Evolutionary conservation across 352 stramenopile species (phyloP).

Genomic region (Bremia lactucae): DNA sequence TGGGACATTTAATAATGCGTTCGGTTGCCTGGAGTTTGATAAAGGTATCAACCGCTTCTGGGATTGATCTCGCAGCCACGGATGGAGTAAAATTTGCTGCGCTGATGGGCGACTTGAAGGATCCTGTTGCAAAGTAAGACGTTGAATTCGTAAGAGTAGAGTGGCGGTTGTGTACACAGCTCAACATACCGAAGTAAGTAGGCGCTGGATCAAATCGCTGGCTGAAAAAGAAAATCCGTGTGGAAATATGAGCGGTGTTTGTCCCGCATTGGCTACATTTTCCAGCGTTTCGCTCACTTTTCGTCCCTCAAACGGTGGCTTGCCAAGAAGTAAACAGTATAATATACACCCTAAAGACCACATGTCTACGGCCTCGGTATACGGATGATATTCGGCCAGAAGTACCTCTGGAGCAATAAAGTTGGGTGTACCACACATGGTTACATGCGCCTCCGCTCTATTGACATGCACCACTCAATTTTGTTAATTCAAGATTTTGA

Average conservation of each 20-base stretch:
- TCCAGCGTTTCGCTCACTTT: constrained; percentile 65
- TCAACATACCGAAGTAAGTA: constrained; percentile 34
- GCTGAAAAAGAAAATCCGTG: constrained; percentile 42
- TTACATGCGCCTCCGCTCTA: constrained; percentile 42
- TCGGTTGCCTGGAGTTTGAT: constrained; percentile 9
- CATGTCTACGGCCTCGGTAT: constrained; percentile 58
- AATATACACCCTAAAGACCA: constrained; percentile 80
- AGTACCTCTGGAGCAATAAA: constrained; percentile 76
- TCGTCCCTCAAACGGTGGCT: constrained; percentile 58
- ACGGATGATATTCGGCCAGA: constrained; percentile 23
- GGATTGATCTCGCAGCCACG: constrained; percentile 32
- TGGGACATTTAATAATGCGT: constrained; percentile 1
- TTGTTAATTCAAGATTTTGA: too few species aligned
- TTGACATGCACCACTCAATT: too few species aligned
- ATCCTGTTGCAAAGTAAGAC: constrained; percentile 21
- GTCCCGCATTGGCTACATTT: constrained; percentile 49
- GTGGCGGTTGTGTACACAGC: too few species aligned
- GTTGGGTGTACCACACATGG: constrained; percentile 75
- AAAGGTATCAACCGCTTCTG: constrained; percentile 5
- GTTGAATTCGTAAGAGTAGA: neutral
- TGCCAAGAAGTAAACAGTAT: constrained; percentile 53
- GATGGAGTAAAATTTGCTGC: constrained; percentile 41
- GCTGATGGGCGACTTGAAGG: constrained; percentile 30
- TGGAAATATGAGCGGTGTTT: constrained; percentile 34
- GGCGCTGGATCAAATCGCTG: constrained; percentile 48